Conservation (phyloP, 148 eudicot species). For the Linanthus parryae region DNA sequence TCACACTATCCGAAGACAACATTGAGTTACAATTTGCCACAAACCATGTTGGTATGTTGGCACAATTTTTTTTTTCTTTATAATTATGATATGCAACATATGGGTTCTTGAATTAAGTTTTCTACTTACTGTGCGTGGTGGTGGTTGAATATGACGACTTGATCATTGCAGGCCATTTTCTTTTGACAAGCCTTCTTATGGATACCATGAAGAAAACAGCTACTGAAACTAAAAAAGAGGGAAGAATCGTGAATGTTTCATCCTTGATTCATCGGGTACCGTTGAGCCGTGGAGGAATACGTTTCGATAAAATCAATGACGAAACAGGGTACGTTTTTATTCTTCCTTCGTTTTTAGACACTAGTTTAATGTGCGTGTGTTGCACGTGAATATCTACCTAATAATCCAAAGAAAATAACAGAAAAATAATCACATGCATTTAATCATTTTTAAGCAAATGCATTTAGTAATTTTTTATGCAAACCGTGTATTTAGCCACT, state of each 20-base stretch:
- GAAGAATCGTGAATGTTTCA: conserved; percentile 67
- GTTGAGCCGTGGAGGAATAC: conserved; percentile 62
- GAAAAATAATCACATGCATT: too few species aligned
- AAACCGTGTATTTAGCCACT: too few species aligned
- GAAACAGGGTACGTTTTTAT: conserved; percentile 35
- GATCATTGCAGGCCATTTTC: conserved; percentile 59
- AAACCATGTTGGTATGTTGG: conserved; percentile 42
- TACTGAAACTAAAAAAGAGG: conserved; percentile 32
- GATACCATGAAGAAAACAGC: conserved; percentile 64
- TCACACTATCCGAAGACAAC: conserved; percentile 44
- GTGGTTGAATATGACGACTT: too few species aligned
- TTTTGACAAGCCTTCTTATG: conserved; percentile 48
- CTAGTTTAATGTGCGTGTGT: too few species aligned
- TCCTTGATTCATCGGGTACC: conserved; percentile 46
- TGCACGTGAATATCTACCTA: too few species aligned
- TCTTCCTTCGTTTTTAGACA: too few species aligned
- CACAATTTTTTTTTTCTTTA: not conserved
- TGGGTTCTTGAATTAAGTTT: too few species aligned
- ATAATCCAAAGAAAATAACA: too few species aligned
- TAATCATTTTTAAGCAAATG: too few species aligned
- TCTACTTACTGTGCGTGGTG: too few species aligned
- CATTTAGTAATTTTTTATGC: too few species aligned
- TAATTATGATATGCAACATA: too few species aligned
- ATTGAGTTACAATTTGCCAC: conserved; percentile 64
- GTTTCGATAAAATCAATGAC: conserved; percentile 58